These are phyloP conservation scores for Aspergillus arachidicola DNA, from an alignment of 2,329 filamentous ascomycete genomes.

Conservation along the genomic window DNA sequence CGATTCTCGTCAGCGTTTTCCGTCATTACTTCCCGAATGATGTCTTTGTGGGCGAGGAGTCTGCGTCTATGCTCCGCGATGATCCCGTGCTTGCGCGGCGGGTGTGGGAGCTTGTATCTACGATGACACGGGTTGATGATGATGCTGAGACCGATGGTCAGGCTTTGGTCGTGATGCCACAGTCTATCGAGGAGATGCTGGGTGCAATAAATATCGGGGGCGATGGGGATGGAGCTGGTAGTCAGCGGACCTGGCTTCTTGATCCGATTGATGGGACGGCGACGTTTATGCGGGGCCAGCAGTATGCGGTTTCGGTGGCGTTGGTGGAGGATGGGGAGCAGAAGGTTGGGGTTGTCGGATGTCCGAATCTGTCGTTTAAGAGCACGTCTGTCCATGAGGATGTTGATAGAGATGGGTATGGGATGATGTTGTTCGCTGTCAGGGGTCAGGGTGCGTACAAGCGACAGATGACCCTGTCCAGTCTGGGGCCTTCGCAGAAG, in stretches of 20 bases:
- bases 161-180: not conserved
- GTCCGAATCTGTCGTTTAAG: constrained; percentile 9
- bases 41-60: constrained; percentile 10
- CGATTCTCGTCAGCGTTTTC: constrained; percentile 9
- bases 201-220: constrained; percentile 4
- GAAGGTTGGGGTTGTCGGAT: constrained; percentile 13
- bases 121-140: not conserved
- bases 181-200: constrained; percentile 8
- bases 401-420: constrained; percentile 5
- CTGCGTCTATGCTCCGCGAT: constrained; percentile 5
- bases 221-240: not conserved
- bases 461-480: not conserved
- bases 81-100: constrained; percentile 5
- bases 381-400: constrained; percentile 2
- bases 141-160: not conserved
- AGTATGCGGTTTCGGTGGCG: constrained; percentile 14
- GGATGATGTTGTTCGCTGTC: constrained; percentile 12
- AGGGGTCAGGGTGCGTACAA: constrained; percentile 10
- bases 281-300: constrained; percentile 11
- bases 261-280: constrained; percentile 14
- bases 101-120: constrained; percentile 11
- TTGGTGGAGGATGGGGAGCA: constrained; percentile 13
- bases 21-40: constrained; percentile 11
- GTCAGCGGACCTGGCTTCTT: constrained; percentile 12
- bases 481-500: not conserved